Base-by-base conservation (phyloP, 2,329 filamentous ascomycete genomes). In the Trichoderma sp. region DNA sequence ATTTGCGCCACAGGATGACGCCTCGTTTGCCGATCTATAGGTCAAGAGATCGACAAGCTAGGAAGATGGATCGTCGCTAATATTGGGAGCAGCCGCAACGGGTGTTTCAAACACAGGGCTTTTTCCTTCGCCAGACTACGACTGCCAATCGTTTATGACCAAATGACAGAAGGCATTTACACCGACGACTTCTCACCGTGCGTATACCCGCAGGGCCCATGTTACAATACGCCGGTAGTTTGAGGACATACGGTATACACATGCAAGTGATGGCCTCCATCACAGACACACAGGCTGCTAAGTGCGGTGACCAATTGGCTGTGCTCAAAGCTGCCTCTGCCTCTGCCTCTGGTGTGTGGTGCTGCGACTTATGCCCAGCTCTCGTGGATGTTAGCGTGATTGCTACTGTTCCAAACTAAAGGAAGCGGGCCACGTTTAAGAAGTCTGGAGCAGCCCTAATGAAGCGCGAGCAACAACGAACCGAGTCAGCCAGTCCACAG, bases 281-380 rank as follows among this genome's bases (percentile, higher is more conserved):
- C 67, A 61, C 65, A 30, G 26, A 58, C 51, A 68, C 30, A 58
- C 26, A 26, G 61, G 26, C 34, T 30, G 43, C 43, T 26, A 32
- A 32, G 47, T 57, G 39, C 57, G 66, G 66, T 70, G 66, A 53
- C 66, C 66, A 70, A 62, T 70, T 34, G 57, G 28, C 36, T 69
- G 39, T 9, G 66, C 9, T 15, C 43, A 8, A 30, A 30, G 14
- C 18, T 14, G 56, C 36, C 32, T 34, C 32, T 34, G 32, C 32
- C 32, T 34, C 32, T 34, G 32, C 32, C 66, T 18, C 24, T n/a
- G 26, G 56, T 34, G 57, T 26, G 56, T 24, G 63, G 61, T 61
- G 39, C 56, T 26, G 18, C 61, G 39, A 32, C 21, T 36, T 68
- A 11, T 26, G 9, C 34, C 9, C 26, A 47, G 26, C 14, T 68